These are phyloP conservation scores for Pistacia atlantica DNA, from an alignment of 345 rosid genomes.

Conservation along the genomic window DNA sequence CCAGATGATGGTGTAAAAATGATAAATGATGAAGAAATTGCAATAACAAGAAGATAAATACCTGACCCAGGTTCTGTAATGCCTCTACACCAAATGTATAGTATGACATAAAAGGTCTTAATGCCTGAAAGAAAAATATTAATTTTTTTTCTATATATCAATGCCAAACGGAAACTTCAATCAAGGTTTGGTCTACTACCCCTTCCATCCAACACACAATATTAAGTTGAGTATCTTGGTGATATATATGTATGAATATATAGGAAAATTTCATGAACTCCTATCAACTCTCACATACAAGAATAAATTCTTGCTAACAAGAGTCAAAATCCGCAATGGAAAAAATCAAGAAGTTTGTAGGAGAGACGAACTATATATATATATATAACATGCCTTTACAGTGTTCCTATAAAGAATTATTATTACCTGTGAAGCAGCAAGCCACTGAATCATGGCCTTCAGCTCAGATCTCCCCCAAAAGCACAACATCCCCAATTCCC, in stretches of 20 bases:
- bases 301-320: too few species aligned
- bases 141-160: background rate
- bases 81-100: conserved; percentile 61
- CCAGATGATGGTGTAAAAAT: background rate
- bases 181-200: background rate
- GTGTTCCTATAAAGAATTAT: background rate
- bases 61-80: conserved; percentile 63
- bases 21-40: background rate
- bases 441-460: conserved; percentile 89
- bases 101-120: conserved; percentile 71
- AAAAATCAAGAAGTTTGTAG: too few species aligned
- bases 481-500: conserved; percentile 85
- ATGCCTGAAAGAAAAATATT: conserved; percentile 52
- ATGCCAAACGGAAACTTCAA: background rate
- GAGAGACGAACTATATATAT: too few species aligned
- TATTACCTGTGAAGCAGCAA: conserved; percentile 96
- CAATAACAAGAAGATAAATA: conserved; percentile 26
- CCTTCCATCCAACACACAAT: background rate
- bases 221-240: too few species aligned
- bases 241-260: too few species aligned
- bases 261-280: too few species aligned
- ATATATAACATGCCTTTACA: background rate
- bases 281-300: too few species aligned
- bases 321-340: too few species aligned
- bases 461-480: conserved; percentile 93